Evolutionary conservation across 139 green algal genomes (phyloP), one percentile per base, ranked within the genome.

Genomic region (Chlorella vulgaris): DNA sequence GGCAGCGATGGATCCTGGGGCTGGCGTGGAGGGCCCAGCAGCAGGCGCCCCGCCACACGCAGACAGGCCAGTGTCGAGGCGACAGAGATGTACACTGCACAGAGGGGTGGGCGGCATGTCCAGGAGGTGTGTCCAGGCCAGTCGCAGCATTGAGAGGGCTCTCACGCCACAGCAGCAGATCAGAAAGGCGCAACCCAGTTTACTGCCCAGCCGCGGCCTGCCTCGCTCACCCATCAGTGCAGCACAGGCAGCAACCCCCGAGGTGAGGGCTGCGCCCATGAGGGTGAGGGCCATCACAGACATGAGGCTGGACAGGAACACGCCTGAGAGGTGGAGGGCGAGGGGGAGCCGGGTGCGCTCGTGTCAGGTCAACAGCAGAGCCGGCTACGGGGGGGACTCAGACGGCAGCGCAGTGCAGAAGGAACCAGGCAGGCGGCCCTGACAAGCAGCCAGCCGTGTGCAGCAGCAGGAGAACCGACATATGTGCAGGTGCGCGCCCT

Each of bases 161-260:
- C n/a, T n/a, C n/a, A n/a, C n/a, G n/a, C n/a, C n/a, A 26, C 19
- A 7, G 22, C 39, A 35, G 28, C 26, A 36, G 35, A 36, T 24
- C 2, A 3, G 61, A 5, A 68, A 70, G 31, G 53, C 8, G 22
- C 39, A 69, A 43, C 1, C 4, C 26, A 26, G 1, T 19, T 1
- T 63, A n/a, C n/a, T n/a, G n/a, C n/a, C n/a, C n/a, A n/a, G n/a
- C n/a, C n/a, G n/a, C n/a, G n/a, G n/a, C n/a, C n/a, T n/a, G n/a
- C n/a, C n/a, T n/a, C n/a, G 39, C 63, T 75, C 55, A 83, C 58
- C 18, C 33, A 43, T 66, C 15, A 83, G 36, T 5, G 77, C 77
- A 15, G 38, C 42, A 7, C n/a, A 19, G 5, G 55, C 77, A 50
- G 78, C 55, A 50, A 39, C n/a, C 7, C 77, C 77, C 0, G 68